A percentile compares a stretch with the other conserved stretches of the same genome.
Conservation (phyloP, 495 filamentous ascomycete species). For the Penicillium antarcticum region DNA sequence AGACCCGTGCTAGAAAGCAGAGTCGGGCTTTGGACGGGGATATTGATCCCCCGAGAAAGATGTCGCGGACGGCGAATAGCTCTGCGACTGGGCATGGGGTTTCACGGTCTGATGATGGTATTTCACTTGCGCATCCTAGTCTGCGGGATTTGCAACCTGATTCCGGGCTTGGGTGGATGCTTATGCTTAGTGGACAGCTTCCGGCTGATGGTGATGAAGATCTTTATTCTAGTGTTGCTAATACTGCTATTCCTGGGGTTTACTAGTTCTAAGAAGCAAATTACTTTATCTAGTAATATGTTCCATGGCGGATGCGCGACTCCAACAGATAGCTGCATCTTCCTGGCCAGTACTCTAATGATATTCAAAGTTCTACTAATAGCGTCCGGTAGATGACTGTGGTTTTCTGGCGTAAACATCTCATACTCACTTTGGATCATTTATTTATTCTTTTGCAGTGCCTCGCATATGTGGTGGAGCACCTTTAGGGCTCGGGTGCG, state of each 20-base stretch:
- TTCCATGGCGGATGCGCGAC: too few relatives aligned
- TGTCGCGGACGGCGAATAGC: background rate
- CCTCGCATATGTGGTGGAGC: too few relatives aligned
- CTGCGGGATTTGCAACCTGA: background rate
- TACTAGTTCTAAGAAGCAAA: background rate
- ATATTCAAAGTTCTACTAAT: too few relatives aligned
- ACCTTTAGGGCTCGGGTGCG: too few relatives aligned
- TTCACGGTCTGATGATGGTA: background rate
- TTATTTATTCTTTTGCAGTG: too few relatives aligned
- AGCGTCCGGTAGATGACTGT: too few relatives aligned
- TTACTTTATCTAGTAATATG: background rate
- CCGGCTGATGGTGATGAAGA: constrained; percentile 7
- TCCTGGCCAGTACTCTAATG: too few relatives aligned
- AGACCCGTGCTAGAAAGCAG: constrained; percentile 1
- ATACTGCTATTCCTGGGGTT: background rate
- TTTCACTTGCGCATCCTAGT: background rate
- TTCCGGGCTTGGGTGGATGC: constrained; percentile 8
- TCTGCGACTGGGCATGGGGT: background rate
- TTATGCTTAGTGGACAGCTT: constrained; percentile 8
- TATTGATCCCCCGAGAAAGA: constrained; percentile 1
- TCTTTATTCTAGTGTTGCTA: constrained; percentile 7
- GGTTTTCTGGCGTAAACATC: too few relatives aligned
- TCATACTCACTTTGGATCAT: too few relatives aligned
- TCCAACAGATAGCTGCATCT: too few relatives aligned
- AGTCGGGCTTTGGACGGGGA: background rate